Conservation (phyloP, 1,139 yeast genomes). For the Blastobotrys serpentis region DNA sequence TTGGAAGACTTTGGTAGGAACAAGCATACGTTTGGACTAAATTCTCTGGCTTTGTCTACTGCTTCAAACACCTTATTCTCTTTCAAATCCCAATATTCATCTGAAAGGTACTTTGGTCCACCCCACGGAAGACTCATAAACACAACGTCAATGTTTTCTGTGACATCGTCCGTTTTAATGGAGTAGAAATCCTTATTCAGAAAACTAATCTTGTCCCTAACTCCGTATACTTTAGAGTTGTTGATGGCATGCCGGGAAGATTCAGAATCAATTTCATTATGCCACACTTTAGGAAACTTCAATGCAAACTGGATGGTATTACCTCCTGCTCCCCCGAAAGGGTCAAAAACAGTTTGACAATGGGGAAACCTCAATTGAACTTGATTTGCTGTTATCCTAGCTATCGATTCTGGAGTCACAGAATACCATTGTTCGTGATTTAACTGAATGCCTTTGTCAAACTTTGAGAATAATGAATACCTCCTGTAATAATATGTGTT, state of each 20-base stretch:
- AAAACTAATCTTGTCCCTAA: constrained; percentile 37
- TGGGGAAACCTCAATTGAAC: constrained; percentile 51
- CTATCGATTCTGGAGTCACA: constrained; percentile 82
- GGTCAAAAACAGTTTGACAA: constrained; percentile 53
- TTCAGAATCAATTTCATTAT: constrained; percentile 57
- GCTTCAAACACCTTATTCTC: constrained; percentile 33
- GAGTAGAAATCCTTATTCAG: constrained; percentile 29
- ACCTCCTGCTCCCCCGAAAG: constrained; percentile 97
- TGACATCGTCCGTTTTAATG: constrained; percentile 19
- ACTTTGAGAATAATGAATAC: constrained; percentile 56
- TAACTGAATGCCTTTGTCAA: constrained; percentile 69
- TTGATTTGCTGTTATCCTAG: constrained; percentile 56
- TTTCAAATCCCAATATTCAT: constrained; percentile 49
- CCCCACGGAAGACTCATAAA: constrained; percentile 98
- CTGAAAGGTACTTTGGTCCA: constrained; percentile 64
- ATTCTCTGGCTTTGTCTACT: constrained; percentile 45
- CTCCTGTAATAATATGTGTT: constrained; percentile 61
- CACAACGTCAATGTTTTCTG: constrained; percentile 42
- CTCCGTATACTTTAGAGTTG: constrained; percentile 73
- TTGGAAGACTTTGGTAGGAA: constrained; percentile 76
- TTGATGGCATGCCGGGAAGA: constrained; percentile 66
- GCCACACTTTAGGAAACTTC: constrained; percentile 50
- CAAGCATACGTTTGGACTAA: constrained; percentile 57
- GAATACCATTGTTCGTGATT: constrained; percentile 84
- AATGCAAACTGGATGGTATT: constrained; percentile 75